Evolutionary conservation across 2,329 filamentous ascomycete genomes (phyloP), one percentile per base, ranked within the genome.

Genomic region (Nemania abortiva): DNA sequence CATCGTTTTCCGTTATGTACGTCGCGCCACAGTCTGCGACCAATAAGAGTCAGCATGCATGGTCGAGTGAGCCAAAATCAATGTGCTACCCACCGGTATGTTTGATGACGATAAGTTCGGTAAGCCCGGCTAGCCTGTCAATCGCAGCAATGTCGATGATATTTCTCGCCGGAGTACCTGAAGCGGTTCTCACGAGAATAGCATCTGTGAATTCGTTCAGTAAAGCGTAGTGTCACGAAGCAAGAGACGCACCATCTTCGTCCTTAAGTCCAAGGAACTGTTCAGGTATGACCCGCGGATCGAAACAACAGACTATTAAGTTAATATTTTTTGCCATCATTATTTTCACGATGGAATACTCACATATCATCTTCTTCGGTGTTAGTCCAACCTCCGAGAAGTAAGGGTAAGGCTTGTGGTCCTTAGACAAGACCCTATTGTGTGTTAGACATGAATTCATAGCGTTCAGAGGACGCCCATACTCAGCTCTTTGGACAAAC

Each of bases 21-120:
- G 54, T 54, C 3, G 67, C 52, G 4, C 67, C 67, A 22, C 67
- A 69, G 9, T 69, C 67, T 69, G 6, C 7, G 27, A 18, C 34
- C 27, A 34, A 29, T 37, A 10, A 22, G 45, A n/a, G n/a, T n/a
- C n/a, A n/a, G n/a, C n/a, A n/a, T n/a, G n/a, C n/a, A n/a, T 45
- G 10, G 45, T n/a, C 10, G 22, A 63, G 20, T 20, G 24, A 27
- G n/a, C 1, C 11, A 37, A 60, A 15, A 6, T 29, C 42, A n/a
- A 24, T 11, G 5, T 39, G 27, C 10, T 27, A 53, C 60, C 10
- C 11, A 63, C 60, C 60, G 5, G 60, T 63, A 49, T 63, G 60
- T 52, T 45, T 63, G 7, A 63, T 42, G 6, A 63, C 39, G n/a
- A 63, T 63, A 4, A 63, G 6, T 22, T 63, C 60, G 9, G 37